Evolutionary conservation across 345 rosid species (phyloP).

Genomic region (Jatropha curcas): DNA sequence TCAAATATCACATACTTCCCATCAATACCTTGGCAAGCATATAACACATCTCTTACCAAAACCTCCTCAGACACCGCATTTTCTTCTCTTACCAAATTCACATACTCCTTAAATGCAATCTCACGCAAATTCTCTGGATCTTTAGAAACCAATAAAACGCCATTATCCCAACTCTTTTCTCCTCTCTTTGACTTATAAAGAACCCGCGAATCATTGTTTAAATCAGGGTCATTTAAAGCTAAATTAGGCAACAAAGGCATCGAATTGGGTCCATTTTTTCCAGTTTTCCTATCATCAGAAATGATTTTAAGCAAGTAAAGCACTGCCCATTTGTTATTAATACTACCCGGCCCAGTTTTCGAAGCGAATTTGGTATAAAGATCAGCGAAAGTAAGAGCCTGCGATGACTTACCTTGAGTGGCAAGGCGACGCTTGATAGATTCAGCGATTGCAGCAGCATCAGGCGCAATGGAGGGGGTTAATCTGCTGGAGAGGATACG

Average conservation of each 20-base stretch:
- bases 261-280: slow-evolving; percentile 41
- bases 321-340: slow-evolving; percentile 90
- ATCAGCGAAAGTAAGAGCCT: slow-evolving; percentile 84
- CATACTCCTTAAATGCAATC: slow-evolving; percentile 75
- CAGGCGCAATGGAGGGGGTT: slow-evolving; percentile 74
- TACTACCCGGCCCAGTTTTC: slow-evolving; percentile 81
- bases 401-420: slow-evolving; percentile 80
- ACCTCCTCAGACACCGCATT: slow-evolving; percentile 88
- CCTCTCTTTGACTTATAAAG: slow-evolving; percentile 30
- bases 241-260: slow-evolving; percentile 60
- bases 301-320: slow-evolving; percentile 75
- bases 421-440: slow-evolving; percentile 95
- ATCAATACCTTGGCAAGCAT: slow-evolving; percentile 92
- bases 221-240: slow-evolving; percentile 35
- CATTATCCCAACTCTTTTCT: slow-evolving; percentile 58
- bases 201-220: slow-evolving; percentile 34
- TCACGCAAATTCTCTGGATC: slow-evolving; percentile 82
- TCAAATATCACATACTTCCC: slow-evolving; percentile 81
- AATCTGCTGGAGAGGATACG: slow-evolving; percentile 92
- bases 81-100: slow-evolving; percentile 71
- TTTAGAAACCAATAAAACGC: slow-evolving; percentile 67
- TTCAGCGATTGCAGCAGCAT: slow-evolving; percentile 80
- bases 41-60: slow-evolving; percentile 85
- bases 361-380: slow-evolving; percentile 80
- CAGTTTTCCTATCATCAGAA: slow-evolving; percentile 63